These are phyloP conservation scores for Beauveria rudraprayagi DNA, from an alignment of 2,329 filamentous ascomycete species.

Conservation along the genomic window DNA sequence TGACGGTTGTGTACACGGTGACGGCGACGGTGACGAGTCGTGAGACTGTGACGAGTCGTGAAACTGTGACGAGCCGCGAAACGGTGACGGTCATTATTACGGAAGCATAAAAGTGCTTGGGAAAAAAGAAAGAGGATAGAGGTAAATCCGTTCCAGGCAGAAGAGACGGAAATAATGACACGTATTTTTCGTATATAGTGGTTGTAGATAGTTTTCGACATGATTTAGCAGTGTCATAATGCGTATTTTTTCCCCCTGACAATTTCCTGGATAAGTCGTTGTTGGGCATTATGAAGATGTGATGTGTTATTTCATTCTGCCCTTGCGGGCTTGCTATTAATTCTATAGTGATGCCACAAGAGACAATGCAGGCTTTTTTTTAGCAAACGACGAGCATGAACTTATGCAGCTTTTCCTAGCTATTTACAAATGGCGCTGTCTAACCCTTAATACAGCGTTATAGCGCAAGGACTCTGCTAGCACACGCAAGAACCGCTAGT, in stretches of 20 bases:
- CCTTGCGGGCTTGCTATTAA: background rate
- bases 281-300: background rate
- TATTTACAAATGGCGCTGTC: background rate
- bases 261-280: no score
- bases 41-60: conserved; percentile 20
- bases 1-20: conserved; percentile 29
- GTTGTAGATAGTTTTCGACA: background rate
- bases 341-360: background rate
- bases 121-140: no score
- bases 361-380: background rate
- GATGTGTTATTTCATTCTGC: background rate
- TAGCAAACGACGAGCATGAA: background rate
- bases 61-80: conserved; percentile 17
- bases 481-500: background rate
- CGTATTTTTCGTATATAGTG: background rate
- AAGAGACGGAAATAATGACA: background rate
- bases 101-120: background rate
- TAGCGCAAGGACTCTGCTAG: no score
- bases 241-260: background rate
- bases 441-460: background rate
- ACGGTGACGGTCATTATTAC: conserved; percentile 19
- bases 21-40: conserved; percentile 23
- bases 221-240: background rate
- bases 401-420: background rate
- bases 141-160: background rate